Conservation (phyloP, 768 basidiomycete genomes). For the Serendipita sp. region DNA sequence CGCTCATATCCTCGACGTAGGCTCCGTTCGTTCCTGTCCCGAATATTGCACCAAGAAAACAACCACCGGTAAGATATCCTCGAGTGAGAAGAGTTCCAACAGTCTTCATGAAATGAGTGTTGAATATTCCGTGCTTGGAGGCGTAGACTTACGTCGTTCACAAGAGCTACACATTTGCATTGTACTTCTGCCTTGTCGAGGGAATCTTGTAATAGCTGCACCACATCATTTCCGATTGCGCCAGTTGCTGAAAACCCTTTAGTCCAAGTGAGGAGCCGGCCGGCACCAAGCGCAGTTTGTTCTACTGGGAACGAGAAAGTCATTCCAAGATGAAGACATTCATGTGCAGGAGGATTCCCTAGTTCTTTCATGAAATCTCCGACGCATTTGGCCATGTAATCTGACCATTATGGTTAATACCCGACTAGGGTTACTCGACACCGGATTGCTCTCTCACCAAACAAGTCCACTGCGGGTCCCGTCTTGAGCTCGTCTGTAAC, state of each 20-base stretch:
- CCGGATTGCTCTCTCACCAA: constrained; percentile 37
- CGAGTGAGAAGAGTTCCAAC: constrained; percentile 88
- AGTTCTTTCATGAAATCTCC: constrained; percentile 78
- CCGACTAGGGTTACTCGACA: constrained; percentile 4
- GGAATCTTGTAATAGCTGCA: constrained; percentile 77
- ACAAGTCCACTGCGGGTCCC: constrained; percentile 73
- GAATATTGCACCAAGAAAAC: constrained; percentile 75
- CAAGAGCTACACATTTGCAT: constrained; percentile 79
- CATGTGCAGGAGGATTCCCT: constrained; percentile 19
- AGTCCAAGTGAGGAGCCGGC: constrained; percentile 86
- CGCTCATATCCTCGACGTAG: constrained; percentile 68
- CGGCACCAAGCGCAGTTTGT: constrained; percentile 81
- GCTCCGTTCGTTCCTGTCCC: constrained; percentile 98
- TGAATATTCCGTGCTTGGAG: background rate
- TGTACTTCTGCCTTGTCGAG: constrained; percentile 85
- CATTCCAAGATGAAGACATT: constrained; percentile 55
- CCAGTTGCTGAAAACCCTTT: constrained; percentile 92
- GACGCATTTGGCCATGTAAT: constrained; percentile 95
- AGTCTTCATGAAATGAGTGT: constrained; percentile 36
- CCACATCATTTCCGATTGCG: constrained; percentile 78
- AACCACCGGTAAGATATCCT: constrained; percentile 86
- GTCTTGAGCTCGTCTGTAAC: constrained; percentile 88
- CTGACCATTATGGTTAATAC: constrained; percentile 27
- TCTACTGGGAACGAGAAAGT: constrained; percentile 98
- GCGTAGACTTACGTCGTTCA: constrained; percentile 63